Evolutionary conservation across 2,329 filamentous ascomycete species (phyloP), one percentile per base, ranked within the genome.

Genomic region (Trichoderma cornu-damae): DNA sequence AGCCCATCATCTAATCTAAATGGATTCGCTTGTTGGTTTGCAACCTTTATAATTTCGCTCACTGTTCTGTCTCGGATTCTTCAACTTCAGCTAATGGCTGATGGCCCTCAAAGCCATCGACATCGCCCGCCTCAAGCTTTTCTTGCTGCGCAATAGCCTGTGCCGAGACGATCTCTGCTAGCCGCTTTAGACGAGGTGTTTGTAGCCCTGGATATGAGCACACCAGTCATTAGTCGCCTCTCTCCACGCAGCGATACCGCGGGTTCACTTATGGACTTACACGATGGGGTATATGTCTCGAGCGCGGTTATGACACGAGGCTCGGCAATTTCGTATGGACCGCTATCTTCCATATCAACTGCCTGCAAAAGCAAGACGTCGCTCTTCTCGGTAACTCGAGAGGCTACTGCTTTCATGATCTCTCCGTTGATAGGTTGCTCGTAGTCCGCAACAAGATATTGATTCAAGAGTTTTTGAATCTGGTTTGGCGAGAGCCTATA

Each of bases 351-450:
- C 92, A 99, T 96, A 72, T 99, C 94, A 59, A 99, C 92, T 48
- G 94, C 91, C 59, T 93, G 88, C 46, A 99, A 80, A 58, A 99
- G 84, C 52, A 99, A 81, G 3, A 97, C 92, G 66, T 97, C 94
- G 67, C 91, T 95, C 85, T 99, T 99, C 77, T 99, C 94, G 1
- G 93, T 97, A 46, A 99, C 94, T 53, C 92, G 84, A 37, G 91
- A 96, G 6, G 95, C 94, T 53, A 99, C 95, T 6, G 94, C 94
- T 78, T 99, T 99, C 94, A 99, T 99, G 70, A 99, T 99, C 73
- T 99, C 94, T 70, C 93, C 94, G 68, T 99, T 97, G 74, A 99
- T 99, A 35, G 94, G 94, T 75, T 97, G 94, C 75, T 99, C 94
- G 73, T 99, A 99, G 74, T 99, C 94, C 60, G 94, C 94, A 58